Conservation (phyloP, 2,329 filamentous ascomycete species). For the Sarocladium strictum region DNA sequence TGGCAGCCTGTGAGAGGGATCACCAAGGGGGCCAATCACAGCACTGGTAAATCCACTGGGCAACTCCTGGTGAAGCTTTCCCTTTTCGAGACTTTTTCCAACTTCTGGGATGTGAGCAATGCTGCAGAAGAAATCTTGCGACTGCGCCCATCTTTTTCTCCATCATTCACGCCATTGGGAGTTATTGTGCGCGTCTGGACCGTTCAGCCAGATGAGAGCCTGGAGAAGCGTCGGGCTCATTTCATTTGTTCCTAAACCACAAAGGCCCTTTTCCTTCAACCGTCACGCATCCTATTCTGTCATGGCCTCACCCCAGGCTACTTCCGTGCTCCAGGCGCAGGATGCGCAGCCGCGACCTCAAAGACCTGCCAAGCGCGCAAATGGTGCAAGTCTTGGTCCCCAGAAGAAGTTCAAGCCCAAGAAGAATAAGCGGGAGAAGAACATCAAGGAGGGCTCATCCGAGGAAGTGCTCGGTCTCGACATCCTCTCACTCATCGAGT, state of each 20-base stretch:
- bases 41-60: background rate
- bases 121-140: background rate
- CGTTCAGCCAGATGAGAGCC: background rate
- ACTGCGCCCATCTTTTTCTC: too few species aligned
- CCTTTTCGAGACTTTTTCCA: conserved; percentile 7
- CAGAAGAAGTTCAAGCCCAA: conserved; percentile 32
- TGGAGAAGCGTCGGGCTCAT: conserved; percentile 17
- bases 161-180: too few species aligned
- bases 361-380: conserved; percentile 17
- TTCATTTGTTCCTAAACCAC: conserved; percentile 12
- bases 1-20: too few species aligned
- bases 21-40: conserved; percentile 1
- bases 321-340: background rate
- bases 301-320: conserved; percentile 19
- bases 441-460: conserved; percentile 54
- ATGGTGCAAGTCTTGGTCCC: conserved; percentile 12
- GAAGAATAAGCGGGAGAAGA: conserved; percentile 52
- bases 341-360: background rate
- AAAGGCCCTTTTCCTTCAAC: conserved; percentile 10
- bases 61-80: conserved; percentile 1
- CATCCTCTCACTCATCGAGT: conserved; percentile 48
- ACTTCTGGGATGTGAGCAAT: background rate
- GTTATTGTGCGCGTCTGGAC: too few species aligned
- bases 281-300: conserved; percentile 13
- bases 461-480: conserved; percentile 64